These are phyloP conservation scores for Acer saccharum DNA, from an alignment of 345 rosid genomes.

Conservation along the genomic window DNA sequence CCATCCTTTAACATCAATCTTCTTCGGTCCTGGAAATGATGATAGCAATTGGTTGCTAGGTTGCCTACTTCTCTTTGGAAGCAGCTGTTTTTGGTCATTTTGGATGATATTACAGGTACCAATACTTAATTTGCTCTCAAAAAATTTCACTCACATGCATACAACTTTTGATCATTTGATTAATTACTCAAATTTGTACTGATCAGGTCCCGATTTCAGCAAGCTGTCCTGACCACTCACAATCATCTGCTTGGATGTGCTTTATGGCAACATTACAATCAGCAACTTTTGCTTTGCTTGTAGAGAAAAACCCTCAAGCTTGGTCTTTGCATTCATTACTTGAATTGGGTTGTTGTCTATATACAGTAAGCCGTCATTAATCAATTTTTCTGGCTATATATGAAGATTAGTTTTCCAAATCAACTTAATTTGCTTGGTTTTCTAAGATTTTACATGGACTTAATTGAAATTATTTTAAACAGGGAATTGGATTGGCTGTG, in stretches of 20 bases:
- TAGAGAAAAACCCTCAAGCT: conserved; percentile 25
- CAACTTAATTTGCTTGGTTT: background rate
- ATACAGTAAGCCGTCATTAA: conserved; percentile 30
- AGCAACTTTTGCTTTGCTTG: conserved; percentile 37
- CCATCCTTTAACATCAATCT: conserved; percentile 4
- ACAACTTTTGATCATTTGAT: no score
- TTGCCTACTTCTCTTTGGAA: conserved; percentile 43
- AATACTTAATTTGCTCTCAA: no score
- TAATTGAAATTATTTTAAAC: background rate
- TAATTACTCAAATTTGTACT: background rate
- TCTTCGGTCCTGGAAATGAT: conserved; percentile 22
- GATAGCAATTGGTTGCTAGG: conserved; percentile 51
- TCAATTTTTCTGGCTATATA: background rate
- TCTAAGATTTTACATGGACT: background rate
- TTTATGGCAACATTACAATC: conserved; percentile 49
- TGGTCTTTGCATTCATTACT: conserved; percentile 45
- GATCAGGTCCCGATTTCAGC: conserved; percentile 49
- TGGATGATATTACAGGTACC: conserved; percentile 67
- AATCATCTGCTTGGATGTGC: conserved; percentile 56
- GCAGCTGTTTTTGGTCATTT: conserved; percentile 56
- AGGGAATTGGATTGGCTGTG: conserved; percentile 54
- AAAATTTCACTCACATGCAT: background rate
- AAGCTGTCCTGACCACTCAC: conserved; percentile 51
- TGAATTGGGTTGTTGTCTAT: conserved; percentile 46
- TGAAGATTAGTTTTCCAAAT: background rate